Evolutionary conservation across 2,329 filamentous ascomycete genomes (phyloP).

Genomic region (Oidium heveae): DNA sequence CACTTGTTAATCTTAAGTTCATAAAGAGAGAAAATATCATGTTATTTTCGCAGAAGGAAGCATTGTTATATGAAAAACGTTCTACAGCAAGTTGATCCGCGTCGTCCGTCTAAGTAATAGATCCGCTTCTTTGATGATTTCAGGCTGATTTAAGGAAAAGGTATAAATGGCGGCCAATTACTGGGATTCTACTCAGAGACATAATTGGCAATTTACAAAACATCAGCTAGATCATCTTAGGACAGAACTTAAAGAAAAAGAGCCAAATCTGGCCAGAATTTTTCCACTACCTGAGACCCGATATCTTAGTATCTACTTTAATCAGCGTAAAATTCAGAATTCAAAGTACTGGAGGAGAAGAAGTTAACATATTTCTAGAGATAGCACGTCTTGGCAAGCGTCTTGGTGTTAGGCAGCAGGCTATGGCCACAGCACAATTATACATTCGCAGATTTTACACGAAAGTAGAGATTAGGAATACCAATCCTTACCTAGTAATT

Average conservation of each 20-base stretch:
- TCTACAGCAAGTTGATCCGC: no score
- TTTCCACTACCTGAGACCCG: constrained; percentile 63
- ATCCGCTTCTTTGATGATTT: no score
- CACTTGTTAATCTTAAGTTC: no score
- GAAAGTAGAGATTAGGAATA: constrained; percentile 71
- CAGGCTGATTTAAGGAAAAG: no score
- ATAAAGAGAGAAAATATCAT: no score
- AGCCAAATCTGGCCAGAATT: constrained; percentile 47
- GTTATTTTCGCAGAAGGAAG: no score
- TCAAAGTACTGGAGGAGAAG: not conserved
- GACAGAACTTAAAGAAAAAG: constrained; percentile 50
- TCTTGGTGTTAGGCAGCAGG: constrained; percentile 67
- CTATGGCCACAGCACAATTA: constrained; percentile 76
- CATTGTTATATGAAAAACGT: no score
- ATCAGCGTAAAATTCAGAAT: constrained; percentile 38
- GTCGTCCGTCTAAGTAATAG: no score
- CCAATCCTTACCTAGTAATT: constrained; percentile 79
- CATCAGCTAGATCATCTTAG: constrained; percentile 54
- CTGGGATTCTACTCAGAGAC: constrained; percentile 83
- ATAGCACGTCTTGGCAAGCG: constrained; percentile 64
- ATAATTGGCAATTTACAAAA: constrained; percentile 74
- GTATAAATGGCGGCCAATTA: constrained; percentile 37
- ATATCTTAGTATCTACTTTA: constrained; percentile 75
- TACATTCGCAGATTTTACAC: constrained; percentile 89
- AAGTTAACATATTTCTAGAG: constrained; percentile 24